A percentile compares a stretch with the other conserved stretches of the same genome.
phyloP scores from a whole-genome alignment of 768 basidiomycete species.

The Leucosporidium scottii region DNA sequence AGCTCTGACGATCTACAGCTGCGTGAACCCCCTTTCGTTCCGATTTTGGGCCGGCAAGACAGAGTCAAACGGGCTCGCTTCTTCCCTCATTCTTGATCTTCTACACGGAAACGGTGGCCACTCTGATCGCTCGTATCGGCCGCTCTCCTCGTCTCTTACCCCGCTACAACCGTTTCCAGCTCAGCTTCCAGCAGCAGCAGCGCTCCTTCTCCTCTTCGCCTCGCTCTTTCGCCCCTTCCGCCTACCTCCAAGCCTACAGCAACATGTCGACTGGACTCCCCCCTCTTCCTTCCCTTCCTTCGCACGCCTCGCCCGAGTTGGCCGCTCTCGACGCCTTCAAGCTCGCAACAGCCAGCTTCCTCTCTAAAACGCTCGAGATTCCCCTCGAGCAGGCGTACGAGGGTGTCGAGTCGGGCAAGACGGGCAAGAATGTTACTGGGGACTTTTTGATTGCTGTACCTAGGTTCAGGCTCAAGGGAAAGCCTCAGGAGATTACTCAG shows the following conservation, averaged over 20 bases:
- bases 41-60: too few relatives aligned
- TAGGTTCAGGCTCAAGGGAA: conserved; percentile 78
- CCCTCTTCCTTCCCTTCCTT: conserved; percentile 40
- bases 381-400: conserved; percentile 65
- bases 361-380: conserved; percentile 47
- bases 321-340: conserved; percentile 70
- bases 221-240: background rate
- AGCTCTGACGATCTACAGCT: too few relatives aligned
- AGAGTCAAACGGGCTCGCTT: too few relatives aligned
- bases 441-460: conserved; percentile 89
- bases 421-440: conserved; percentile 53
- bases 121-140: too few relatives aligned
- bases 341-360: conserved; percentile 66
- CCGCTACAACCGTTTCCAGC: too few relatives aligned
- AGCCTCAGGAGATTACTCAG: conserved; percentile 67
- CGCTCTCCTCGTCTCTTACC: too few relatives aligned
- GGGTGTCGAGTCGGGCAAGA: conserved; percentile 84
- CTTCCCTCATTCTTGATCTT: too few relatives aligned
- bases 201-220: background rate
- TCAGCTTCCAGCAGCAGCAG: too few relatives aligned
- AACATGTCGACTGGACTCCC: background rate
- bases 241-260: background rate
- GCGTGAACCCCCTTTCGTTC: too few relatives aligned
- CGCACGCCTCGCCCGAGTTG: conserved; percentile 56
- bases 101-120: too few relatives aligned